These are phyloP conservation scores for Gyromitra esculenta DNA, from an alignment of 2,329 filamentous ascomycete species.

Conservation along the genomic window DNA sequence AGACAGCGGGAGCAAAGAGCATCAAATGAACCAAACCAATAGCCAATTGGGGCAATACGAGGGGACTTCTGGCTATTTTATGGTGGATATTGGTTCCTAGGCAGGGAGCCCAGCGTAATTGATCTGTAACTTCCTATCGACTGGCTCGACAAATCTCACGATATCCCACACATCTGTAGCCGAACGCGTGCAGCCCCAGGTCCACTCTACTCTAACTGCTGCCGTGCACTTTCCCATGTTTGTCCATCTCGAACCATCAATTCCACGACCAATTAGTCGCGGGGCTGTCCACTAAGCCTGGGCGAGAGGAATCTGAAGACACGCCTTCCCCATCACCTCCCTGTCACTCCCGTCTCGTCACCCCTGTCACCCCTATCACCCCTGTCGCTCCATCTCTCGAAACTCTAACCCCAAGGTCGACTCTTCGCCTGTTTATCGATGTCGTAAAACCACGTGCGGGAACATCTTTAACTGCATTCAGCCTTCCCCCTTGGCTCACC, in stretches of 20 bases:
- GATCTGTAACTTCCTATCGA: constrained; percentile 35
- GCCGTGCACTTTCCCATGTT: constrained; percentile 10
- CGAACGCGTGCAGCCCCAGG: constrained; percentile 29
- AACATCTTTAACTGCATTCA: constrained; percentile 29
- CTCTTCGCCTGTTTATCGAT: constrained; percentile 26
- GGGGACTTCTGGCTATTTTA: constrained; percentile 23
- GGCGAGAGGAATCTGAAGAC: not conserved
- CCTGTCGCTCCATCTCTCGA: not conserved
- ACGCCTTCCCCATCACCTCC: not conserved
- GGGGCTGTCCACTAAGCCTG: not conserved
- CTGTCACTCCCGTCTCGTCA: not conserved
- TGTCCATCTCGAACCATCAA: constrained; percentile 17
- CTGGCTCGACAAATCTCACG: constrained; percentile 1
- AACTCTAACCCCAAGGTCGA: constrained; percentile 44
- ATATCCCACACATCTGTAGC: constrained; percentile 21
- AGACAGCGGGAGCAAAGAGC: constrained; percentile 27
- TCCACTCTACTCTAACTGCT: constrained; percentile 20
- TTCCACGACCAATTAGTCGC: not conserved
- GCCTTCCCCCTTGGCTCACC: not conserved
- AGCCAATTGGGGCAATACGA: constrained; percentile 7
- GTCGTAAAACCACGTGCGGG: constrained; percentile 45
- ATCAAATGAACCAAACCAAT: constrained; percentile 1
- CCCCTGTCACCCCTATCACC: not conserved
- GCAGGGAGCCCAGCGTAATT: constrained; percentile 18
- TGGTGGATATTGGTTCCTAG: constrained; percentile 5